Evolutionary conservation across 805 yeast species (phyloP), one percentile per base, ranked within the genome.

Genomic region (Candida pseudofarinosa): DNA sequence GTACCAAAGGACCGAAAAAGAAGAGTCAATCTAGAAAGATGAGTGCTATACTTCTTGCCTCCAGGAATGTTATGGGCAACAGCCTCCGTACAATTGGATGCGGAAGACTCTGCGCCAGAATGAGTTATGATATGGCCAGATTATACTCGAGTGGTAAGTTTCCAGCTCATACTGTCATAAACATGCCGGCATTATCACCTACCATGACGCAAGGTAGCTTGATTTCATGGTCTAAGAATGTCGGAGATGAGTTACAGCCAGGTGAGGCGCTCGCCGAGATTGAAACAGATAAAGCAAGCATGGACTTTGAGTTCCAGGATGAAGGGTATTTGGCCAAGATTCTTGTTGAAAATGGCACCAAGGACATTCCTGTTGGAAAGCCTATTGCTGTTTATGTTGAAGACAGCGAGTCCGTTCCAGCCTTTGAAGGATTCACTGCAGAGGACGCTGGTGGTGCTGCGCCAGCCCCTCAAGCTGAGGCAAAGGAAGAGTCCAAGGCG

Each of bases 181-280:
- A 83, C 63, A 93, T 93, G 99, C 99, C 99, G 38, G 99, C 99
- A 7, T 74, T 93, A 58, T 91, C 98, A n/a, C 99, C 99, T 52
- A 93, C 99, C 42, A 93, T 93, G 99, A 86, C 97, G 48, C 91
- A 87, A 62, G 99, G 99, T 63, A 84, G 81, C 65, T 73, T 93
- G 51, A 91, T 91, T 33, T 74, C 80, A 46, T 93, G 99, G 99
- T 77, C 81, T 62, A 93, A 90, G 74, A 67, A 78, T 36, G 87
- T 83, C 32, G 99, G 99, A 59, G 99, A 93, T 63, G 69, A 79
- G 65, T 80, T 93, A 52, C 58, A 77, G 23, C 93, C 97, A 16
- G 99, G 99, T 67, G 97, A 90, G 62, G 83, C 93, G 37, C 79
- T 91, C 54, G 97, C 97, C 46, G 98, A 91, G 71, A 85, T 91